Conservation (phyloP, 2,329 filamentous ascomycete genomes). For the Arthrinium puccinioides region DNA sequence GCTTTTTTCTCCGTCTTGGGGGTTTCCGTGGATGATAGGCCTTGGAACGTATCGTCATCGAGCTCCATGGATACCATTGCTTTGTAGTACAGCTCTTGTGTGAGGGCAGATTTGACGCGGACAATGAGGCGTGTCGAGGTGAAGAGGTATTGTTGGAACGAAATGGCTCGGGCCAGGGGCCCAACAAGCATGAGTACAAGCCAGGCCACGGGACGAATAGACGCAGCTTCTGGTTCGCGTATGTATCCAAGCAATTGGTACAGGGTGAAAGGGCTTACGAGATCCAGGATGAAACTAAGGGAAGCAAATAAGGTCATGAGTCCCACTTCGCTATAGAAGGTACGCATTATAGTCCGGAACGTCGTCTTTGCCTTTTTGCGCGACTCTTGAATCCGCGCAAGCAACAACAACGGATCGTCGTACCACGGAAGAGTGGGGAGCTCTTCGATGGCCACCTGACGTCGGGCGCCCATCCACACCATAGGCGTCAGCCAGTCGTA, state of each 20-base stretch:
- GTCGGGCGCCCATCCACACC: constrained; percentile 38
- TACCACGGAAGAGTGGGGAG: constrained; percentile 46
- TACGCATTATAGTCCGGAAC: constrained; percentile 35
- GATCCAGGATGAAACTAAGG: constrained; percentile 34
- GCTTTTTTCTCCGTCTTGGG: constrained; percentile 19
- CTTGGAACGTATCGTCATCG: constrained; percentile 43
- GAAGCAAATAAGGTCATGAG: constrained; percentile 37
- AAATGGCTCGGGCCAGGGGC: constrained; percentile 38
- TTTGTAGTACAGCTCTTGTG: constrained; percentile 50
- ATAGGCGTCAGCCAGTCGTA: constrained; percentile 44
- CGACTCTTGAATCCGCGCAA: constrained; percentile 34
- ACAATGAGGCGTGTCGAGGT: constrained; percentile 48
- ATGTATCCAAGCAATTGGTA: constrained; percentile 46
- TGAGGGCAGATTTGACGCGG: constrained; percentile 47
- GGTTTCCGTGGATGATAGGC: constrained; percentile 18
- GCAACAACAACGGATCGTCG: constrained; percentile 43
- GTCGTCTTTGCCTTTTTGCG: constrained; percentile 35
- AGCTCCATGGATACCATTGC: constrained; percentile 49
- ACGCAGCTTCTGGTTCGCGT: constrained; percentile 33
- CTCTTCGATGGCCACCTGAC: constrained; percentile 36
- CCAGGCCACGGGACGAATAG: constrained; percentile 44
- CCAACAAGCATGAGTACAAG: constrained; percentile 45
- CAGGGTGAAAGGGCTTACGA: constrained; percentile 45
- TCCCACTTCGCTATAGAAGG: constrained; percentile 32
- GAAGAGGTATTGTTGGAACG: constrained; percentile 52